phyloP scores from a whole-genome alignment of 2,329 filamentous ascomycete genomes.

The Xylariaceae sp. region DNA sequence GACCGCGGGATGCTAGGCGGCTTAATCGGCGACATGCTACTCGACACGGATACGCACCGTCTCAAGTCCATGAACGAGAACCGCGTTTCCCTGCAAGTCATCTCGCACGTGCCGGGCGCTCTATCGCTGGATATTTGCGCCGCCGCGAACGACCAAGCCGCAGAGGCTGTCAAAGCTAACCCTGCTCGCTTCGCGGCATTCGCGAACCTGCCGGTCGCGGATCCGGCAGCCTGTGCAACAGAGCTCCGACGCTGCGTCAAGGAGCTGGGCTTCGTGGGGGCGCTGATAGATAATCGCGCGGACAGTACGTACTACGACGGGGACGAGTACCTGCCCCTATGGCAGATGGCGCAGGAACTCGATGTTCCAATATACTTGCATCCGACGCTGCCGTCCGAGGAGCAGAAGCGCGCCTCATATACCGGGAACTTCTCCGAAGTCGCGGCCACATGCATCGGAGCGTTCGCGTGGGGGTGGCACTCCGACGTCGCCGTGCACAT shows the following conservation, averaged over 20 bases:
- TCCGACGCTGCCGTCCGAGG: conserved; percentile 45
- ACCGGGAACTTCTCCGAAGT: conserved; percentile 43
- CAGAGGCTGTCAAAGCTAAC: conserved; percentile 34
- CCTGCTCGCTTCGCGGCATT: conserved; percentile 40
- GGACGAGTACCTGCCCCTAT: conserved; percentile 38
- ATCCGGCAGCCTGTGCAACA: conserved; percentile 36
- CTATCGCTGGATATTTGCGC: conserved; percentile 24
- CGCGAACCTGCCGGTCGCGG: conserved; percentile 38
- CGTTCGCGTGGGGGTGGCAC: conserved; percentile 45
- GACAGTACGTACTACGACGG: conserved; percentile 41
- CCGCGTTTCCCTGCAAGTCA: conserved; percentile 34
- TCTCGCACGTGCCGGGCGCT: conserved; percentile 35
- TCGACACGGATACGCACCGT: conserved; percentile 19
- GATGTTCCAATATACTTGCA: conserved; percentile 60
- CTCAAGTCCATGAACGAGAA: conserved; percentile 32
- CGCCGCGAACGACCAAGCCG: conserved; percentile 35
- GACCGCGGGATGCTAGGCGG: conserved; percentile 5
- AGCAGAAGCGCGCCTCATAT: conserved; percentile 43
- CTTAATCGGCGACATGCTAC: background rate
- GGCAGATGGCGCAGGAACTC: conserved; percentile 47
- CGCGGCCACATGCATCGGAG: conserved; percentile 25
- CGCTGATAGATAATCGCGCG: conserved; percentile 39
- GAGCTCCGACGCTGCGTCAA: conserved; percentile 41
- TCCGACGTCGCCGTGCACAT: conserved; percentile 44
- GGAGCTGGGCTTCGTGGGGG: conserved; percentile 42